These are phyloP conservation scores for Irpex sp. DNA, from an alignment of 1,284 basidiomycete genomes.

Conservation along the genomic window DNA sequence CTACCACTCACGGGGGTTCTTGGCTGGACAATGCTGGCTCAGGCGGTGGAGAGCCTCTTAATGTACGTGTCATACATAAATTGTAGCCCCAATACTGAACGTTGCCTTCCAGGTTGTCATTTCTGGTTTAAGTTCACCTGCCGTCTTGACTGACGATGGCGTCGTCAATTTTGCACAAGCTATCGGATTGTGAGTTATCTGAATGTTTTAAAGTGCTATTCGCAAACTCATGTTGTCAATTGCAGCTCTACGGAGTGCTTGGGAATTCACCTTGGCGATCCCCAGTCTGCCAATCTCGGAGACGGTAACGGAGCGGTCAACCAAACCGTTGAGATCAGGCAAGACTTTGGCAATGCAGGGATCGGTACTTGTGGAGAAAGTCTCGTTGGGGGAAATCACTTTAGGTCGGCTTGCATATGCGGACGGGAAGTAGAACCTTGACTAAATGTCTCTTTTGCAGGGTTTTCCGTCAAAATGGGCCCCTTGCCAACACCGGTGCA, in stretches of 20 bases:
- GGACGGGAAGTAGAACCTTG: background rate
- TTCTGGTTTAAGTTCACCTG: constrained; percentile 60
- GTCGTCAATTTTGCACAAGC: constrained; percentile 52
- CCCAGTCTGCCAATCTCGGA: constrained; percentile 67
- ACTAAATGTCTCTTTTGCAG: constrained; percentile 29
- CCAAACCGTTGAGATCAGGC: constrained; percentile 51
- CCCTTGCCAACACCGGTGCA: constrained; percentile 48
- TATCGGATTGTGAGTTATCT: constrained; percentile 50
- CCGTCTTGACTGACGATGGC: constrained; percentile 60
- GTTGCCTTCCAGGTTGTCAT: constrained; percentile 41
- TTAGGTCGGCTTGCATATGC: constrained; percentile 35
- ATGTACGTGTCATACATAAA: constrained; percentile 22
- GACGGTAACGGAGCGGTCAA: constrained; percentile 56
- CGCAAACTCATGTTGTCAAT: background rate
- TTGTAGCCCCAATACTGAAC: background rate
- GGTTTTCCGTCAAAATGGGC: constrained; percentile 69
- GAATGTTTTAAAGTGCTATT: background rate
- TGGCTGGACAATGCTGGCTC: constrained; percentile 29
- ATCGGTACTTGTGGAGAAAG: constrained; percentile 61
- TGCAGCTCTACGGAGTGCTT: constrained; percentile 64
- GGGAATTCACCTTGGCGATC: constrained; percentile 56
- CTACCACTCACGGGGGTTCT: constrained; percentile 26
- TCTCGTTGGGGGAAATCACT: constrained; percentile 59
- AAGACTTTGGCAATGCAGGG: constrained; percentile 54
- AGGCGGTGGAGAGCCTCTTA: constrained; percentile 37